phyloP scores from a whole-genome alignment of 257 asterid species.

The Solanum corneliomulleri region DNA sequence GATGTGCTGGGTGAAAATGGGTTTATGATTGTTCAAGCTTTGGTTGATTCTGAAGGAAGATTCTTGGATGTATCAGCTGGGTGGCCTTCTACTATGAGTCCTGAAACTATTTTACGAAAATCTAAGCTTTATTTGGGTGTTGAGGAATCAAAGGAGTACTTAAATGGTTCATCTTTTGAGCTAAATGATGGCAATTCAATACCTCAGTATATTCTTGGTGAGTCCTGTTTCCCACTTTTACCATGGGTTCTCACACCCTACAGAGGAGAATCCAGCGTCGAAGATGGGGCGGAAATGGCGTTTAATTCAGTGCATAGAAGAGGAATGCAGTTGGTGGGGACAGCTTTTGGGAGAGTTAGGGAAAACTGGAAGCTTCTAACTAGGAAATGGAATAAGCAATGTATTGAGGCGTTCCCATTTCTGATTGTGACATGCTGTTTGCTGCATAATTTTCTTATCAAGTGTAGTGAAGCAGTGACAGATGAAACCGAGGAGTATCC shows the following conservation, averaged over 20 bases:
- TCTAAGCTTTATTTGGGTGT: conserved; percentile 56
- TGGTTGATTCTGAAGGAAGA: conserved; percentile 92
- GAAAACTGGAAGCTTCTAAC: conserved; percentile 73
- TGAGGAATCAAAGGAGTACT: conserved; percentile 49
- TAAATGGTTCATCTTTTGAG: conserved; percentile 53
- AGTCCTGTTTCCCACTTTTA: conserved; percentile 59
- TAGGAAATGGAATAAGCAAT: conserved; percentile 54
- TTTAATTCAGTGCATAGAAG: conserved; percentile 48
- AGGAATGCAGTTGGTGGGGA: conserved; percentile 54
- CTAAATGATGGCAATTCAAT: conserved; percentile 38
- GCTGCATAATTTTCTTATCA: conserved; percentile 87
- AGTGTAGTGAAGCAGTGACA: conserved; percentile 58
- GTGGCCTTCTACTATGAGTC: conserved; percentile 58
- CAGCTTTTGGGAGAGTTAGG: conserved; percentile 48
- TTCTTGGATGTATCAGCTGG: conserved; percentile 90
- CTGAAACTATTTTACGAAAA: conserved; percentile 37
- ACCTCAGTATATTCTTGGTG: conserved; percentile 79
- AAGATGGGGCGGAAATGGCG: conserved; percentile 23
- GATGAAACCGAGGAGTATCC: conserved; percentile 32
- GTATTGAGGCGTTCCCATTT: conserved; percentile 74
- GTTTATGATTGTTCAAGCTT: conserved; percentile 62
- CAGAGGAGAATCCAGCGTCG: neutral
- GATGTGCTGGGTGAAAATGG: conserved; percentile 23
- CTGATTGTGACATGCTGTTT: conserved; percentile 68
- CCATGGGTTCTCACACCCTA: conserved; percentile 84